These are phyloP conservation scores for Mucor piriformis DNA, from an alignment of 371 early-diverging fungal species.

Conservation along the genomic window DNA sequence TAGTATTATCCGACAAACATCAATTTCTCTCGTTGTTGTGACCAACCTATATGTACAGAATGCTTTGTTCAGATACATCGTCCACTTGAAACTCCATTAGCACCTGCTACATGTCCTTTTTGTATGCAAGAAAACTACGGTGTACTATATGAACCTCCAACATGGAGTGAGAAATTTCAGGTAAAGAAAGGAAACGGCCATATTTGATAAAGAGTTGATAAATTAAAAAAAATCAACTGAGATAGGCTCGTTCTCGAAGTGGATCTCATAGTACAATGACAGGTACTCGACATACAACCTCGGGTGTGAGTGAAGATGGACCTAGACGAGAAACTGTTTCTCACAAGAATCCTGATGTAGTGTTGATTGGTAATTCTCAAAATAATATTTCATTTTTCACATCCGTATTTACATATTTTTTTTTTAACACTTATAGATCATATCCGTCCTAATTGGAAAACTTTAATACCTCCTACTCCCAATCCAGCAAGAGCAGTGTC, in stretches of 20 bases:
- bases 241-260: slow-evolving; percentile 27
- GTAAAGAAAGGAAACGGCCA: slow-evolving; percentile 1
- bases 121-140: slow-evolving; percentile 89
- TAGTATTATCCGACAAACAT: slow-evolving; percentile 90
- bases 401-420: too few species aligned
- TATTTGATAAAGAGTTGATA: not conserved
- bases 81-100: slow-evolving; percentile 54
- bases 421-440: too few species aligned
- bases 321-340: slow-evolving; percentile 62
- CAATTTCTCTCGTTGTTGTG: slow-evolving; percentile 93
- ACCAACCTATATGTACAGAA: slow-evolving; percentile 94
- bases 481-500: slow-evolving; percentile 33
- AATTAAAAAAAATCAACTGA: not conserved
- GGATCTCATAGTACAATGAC: slow-evolving; percentile 32
- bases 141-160: slow-evolving; percentile 68
- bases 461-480: slow-evolving; percentile 30
- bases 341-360: slow-evolving; percentile 68
- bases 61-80: slow-evolving; percentile 94
- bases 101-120: slow-evolving; percentile 83
- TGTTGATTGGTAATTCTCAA: slow-evolving; percentile 66
- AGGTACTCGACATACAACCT: slow-evolving; percentile 47
- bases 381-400: not conserved
- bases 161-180: slow-evolving; percentile 43
- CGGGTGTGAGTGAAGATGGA: slow-evolving; percentile 32
- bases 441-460: slow-evolving; percentile 76